Base-by-base conservation (phyloP, 495 filamentous ascomycete genomes). In the Penicillium desertorum region DNA sequence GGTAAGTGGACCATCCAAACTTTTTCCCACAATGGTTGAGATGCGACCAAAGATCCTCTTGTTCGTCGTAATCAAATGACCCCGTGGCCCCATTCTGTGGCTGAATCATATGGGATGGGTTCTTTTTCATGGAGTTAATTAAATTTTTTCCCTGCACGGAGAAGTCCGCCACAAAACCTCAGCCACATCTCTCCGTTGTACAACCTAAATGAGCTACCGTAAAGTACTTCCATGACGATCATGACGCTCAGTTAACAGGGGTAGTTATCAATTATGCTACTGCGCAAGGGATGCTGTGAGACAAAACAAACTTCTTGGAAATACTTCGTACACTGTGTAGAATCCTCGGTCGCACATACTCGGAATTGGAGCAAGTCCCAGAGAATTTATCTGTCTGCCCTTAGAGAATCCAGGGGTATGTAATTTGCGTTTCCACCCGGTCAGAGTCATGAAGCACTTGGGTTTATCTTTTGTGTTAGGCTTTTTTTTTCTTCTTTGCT, bases 11-110 rank as follows among this genome's bases (percentile, higher is more conserved):
- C 51, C 41, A 56, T 62, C 65, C 65, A 67, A 30, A 65, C 44
- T 61, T 61, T 9, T 23, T 16, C 29, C 23, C 20, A 23, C 39
- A 29, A 8, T 57, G 59, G 59, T 37, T 16, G 17, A 39, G 17
- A 54, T 36, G 12, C 34, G 17, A n/a, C 37, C 46, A 27, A 12
- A 25, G 53, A 63, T 60, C 48, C 52, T 17, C 43, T 49, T 51
- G 30, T 20, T 45, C 54, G 30, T 20, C 22, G 42, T 16, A 46
- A 45, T 64, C 63, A 25, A 49, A 64, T 64, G 66, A 66, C 66
- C 56, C 17, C 57, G 45, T 54, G 51, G 19, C 29, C 29, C 30
- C 30, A 34, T 22, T 36, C 19, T 16, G 10, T 17, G 47, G 4
- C 9, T 20, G 27, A 34, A 32, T 20, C 46, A 50, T 32, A 37